These are phyloP conservation scores for Yamadazyma taylorii DNA, from an alignment of 1,139 yeast genomes.

Conservation along the genomic window DNA sequence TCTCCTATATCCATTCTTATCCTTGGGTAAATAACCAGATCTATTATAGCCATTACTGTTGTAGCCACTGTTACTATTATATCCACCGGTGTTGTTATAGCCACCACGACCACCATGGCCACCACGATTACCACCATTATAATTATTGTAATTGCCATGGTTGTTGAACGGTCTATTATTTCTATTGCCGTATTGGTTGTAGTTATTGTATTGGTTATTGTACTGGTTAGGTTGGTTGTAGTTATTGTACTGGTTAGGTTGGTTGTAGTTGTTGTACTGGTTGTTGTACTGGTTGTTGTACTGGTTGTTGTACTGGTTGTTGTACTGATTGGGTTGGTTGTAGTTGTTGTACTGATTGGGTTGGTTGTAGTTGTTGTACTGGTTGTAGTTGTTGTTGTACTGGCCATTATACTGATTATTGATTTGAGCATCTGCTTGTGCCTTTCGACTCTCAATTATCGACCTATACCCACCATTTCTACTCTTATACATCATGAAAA, in stretches of 20 bases:
- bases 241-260: conserved; percentile 12
- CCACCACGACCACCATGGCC: no score
- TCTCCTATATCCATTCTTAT: conserved; percentile 22
- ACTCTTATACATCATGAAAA: conserved; percentile 33
- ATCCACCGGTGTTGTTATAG: no score
- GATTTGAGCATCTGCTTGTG: not conserved
- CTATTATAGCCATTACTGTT: conserved; percentile 12
- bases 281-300: conserved; percentile 4
- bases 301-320: conserved; percentile 13
- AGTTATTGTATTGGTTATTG: conserved; percentile 2
- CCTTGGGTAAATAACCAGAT: conserved; percentile 3
- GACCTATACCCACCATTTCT: conserved; percentile 47
- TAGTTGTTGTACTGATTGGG: conserved; percentile 2
- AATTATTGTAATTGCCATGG: not conserved
- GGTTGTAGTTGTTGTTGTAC: conserved; percentile 8
- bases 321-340: conserved; percentile 3
- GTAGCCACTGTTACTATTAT: conserved; percentile 12
- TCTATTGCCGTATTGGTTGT: conserved; percentile 12
- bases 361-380: conserved; percentile 12
- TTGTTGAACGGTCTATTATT: conserved; percentile 4
- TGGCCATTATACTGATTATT: conserved; percentile 8
- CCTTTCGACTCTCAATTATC: conserved; percentile 11
- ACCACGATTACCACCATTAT: no score
- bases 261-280: conserved; percentile 3
- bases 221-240: conserved; percentile 5